Conservation (phyloP, 208 protist species). For the Leishmania mexicana region DNA sequence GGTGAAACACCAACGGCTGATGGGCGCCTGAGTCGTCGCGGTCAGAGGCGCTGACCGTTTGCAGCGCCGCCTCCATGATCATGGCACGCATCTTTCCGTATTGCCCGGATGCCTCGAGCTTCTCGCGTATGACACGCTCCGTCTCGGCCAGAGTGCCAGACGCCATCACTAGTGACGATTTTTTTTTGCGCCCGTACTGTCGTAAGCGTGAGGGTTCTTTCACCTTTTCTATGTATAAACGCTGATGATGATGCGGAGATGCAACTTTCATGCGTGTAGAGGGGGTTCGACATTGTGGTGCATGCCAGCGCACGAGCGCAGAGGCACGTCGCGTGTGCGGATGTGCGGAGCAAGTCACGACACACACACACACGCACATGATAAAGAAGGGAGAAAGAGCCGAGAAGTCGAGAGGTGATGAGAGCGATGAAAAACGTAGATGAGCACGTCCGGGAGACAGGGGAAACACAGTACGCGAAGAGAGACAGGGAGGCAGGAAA, state of each 20-base stretch:
- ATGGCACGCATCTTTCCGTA: conserved; percentile 88
- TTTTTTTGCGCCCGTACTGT: not conserved
- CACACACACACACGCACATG: not conserved
- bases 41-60: conserved; percentile 23
- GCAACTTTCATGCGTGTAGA: not conserved
- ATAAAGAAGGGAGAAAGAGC: not conserved
- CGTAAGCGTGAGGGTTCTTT: conserved; percentile 1
- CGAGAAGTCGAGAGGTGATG: not conserved
- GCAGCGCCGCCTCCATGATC: conserved; percentile 84
- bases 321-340: not conserved
- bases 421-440: not conserved
- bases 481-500: not conserved
- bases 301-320: not conserved
- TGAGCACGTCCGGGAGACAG: not conserved
- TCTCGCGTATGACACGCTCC: conserved; percentile 73
- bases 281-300: not conserved
- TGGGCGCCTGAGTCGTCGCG: not conserved
- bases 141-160: conserved; percentile 34
- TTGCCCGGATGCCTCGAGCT: conserved; percentile 75
- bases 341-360: not conserved
- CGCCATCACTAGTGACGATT: conserved; percentile 8
- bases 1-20: conserved; percentile 43
- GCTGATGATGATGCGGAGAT: not conserved
- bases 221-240: not conserved
- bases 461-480: not conserved